Evolutionary conservation across 306 rosid genomes (phyloP).

Genomic region (Senna tora): DNA sequence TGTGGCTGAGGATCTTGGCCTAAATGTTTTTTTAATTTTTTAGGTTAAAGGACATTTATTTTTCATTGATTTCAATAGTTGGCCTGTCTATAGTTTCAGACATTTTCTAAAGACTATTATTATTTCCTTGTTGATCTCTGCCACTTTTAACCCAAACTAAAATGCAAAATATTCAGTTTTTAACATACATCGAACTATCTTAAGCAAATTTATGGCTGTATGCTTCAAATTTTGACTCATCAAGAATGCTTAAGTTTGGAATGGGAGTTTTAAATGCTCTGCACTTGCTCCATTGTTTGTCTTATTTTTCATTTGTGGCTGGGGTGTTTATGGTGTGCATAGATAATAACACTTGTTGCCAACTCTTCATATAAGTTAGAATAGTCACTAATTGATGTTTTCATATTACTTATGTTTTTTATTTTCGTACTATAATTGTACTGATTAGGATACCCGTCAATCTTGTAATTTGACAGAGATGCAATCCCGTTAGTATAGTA

Average conservation of each 20-base stretch:
- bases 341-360: neutral
- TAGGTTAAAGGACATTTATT: neutral
- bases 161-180: neutral
- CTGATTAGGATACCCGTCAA: conserved; percentile 34
- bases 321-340: neutral
- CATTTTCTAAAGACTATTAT: too few species aligned
- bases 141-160: neutral
- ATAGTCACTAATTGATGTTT: conserved; percentile 1
- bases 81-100: too few species aligned
- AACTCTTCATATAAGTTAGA: conserved; percentile 1
- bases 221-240: conserved; percentile 13
- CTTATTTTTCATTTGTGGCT: neutral
- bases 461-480: conserved; percentile 59
- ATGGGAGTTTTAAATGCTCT: conserved; percentile 8
- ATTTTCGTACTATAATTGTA: conserved; percentile 2
- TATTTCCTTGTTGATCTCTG: neutral
- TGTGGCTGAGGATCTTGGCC: neutral
- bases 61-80: too few species aligned
- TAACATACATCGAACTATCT: neutral
- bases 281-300: neutral
- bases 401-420: conserved; percentile 31
- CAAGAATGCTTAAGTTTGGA: conserved; percentile 4
- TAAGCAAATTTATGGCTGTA: neutral
- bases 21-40: neutral
- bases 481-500: conserved; percentile 54